Base-by-base conservation (phyloP, 495 filamentous ascomycete genomes). In the Amphirosellinia nigrospora region DNA sequence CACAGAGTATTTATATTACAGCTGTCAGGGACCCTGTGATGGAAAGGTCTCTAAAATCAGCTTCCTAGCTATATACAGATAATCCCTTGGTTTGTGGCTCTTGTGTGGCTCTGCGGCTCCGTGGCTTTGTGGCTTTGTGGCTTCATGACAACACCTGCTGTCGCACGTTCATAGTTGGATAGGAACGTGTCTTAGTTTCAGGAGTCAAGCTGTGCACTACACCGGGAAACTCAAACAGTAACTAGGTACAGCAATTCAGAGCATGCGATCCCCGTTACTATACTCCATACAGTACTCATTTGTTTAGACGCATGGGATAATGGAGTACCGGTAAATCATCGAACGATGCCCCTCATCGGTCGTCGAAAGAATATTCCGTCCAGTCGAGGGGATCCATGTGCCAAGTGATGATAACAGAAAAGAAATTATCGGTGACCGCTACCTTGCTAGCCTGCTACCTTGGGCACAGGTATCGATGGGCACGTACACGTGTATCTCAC, bases 371-470 rank as follows among this genome's bases (percentile, higher is more conserved):
- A 34, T 32, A n/a, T 28, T n/a, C 59, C 39, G 39, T 62, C 41
- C 23, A 21, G 59, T 38, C 38, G 21, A 62, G 38, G 41, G 39
- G 43, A 60, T 28, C 26, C 43, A 46, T 39, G 63, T 26, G 63
- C 63, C 46, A 65, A 65, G 63, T 53, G 16, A 34, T 15, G 39
- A 63, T 13, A 63, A 39, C 2, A 32, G 28, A 64, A 65, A 65
- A 52, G 45, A 65, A 52, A 65, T 53, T 52, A 65, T 53, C 61
- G 30, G 61, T 36, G 41, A 48, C 45, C 48, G 9, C 36, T 62
- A 36, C 55, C 55, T 46, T 50, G 43, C 43, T 50, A 64, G 19
- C 16, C 45, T n/a, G 61, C 19, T 41, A 16, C 36, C 36, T 41
- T 28, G 30, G 50, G 50, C 28, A 53, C 10, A 21, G 5, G 1